Conservation (phyloP, 768 basidiomycete species). For the Pleurotus citrinopileatus region DNA sequence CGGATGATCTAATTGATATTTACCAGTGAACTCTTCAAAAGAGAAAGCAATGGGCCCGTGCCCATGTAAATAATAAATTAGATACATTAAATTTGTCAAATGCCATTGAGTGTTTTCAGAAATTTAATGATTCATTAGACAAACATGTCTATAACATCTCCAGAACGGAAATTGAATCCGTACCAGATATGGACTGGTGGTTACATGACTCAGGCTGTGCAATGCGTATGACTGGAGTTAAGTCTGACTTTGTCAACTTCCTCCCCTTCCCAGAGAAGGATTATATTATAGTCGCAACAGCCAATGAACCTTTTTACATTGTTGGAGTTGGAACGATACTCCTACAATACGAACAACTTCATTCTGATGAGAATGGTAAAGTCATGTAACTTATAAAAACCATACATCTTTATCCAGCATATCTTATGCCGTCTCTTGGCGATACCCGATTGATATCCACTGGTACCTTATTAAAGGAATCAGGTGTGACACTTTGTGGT, state of each 20-base stretch:
- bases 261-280: neutral
- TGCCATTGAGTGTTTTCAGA: too few species aligned
- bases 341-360: neutral
- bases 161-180: too few species aligned
- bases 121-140: too few species aligned
- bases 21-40: too few species aligned
- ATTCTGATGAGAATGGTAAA: neutral
- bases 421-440: neutral
- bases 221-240: conserved; percentile 15
- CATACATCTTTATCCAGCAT: neutral
- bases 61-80: too few species aligned
- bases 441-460: neutral
- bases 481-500: neutral
- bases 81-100: too few species aligned
- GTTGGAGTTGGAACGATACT: neutral
- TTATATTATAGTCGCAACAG: neutral
- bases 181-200: too few species aligned
- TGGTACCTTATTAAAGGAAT: neutral
- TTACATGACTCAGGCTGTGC: neutral
- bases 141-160: too few species aligned
- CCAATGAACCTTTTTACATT: neutral
- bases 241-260: neutral
- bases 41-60: too few species aligned
- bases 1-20: too few species aligned
- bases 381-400: neutral